Evolutionary conservation across 2,329 filamentous ascomycete species (phyloP).

Genomic region (Hymenoscyphus fraxineus): DNA sequence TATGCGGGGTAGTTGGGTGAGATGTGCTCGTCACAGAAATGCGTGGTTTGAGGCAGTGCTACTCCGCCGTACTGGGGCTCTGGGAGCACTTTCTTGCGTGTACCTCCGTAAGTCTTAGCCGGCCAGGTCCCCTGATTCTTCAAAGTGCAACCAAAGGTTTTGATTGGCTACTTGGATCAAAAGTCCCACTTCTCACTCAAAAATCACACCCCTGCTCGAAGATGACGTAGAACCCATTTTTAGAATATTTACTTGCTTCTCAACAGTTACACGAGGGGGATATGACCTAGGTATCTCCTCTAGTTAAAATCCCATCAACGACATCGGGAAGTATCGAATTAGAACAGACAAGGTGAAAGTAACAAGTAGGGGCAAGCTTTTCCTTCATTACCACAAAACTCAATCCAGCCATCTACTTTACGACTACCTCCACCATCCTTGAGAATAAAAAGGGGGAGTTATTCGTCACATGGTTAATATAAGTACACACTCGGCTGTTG

Average conservation of each 20-base stretch:
- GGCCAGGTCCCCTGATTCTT: background rate
- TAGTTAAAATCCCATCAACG: background rate
- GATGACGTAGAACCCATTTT: background rate
- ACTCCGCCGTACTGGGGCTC: background rate
- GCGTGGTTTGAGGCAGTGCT: background rate
- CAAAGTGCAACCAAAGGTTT: background rate
- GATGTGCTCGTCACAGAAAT: conserved; percentile 1
- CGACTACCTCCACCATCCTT: background rate
- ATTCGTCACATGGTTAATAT: too few species aligned
- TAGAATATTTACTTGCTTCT: background rate
- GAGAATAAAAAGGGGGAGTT: background rate
- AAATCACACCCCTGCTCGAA: background rate
- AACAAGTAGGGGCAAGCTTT: too few species aligned
- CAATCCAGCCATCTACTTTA: background rate
- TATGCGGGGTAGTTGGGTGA: background rate
- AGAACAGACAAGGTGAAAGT: background rate
- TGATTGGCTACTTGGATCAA: background rate
- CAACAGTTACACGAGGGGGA: background rate
- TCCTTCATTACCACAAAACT: background rate
- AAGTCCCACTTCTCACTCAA: background rate
- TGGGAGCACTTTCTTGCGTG: background rate
- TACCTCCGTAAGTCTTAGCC: too few species aligned
- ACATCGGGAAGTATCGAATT: background rate
- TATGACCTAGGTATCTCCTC: background rate
- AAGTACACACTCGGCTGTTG: background rate